Evolutionary conservation across 2,329 filamentous ascomycete genomes (phyloP), one percentile per base, ranked within the genome.

Genomic region (Amphichorda felina): DNA sequence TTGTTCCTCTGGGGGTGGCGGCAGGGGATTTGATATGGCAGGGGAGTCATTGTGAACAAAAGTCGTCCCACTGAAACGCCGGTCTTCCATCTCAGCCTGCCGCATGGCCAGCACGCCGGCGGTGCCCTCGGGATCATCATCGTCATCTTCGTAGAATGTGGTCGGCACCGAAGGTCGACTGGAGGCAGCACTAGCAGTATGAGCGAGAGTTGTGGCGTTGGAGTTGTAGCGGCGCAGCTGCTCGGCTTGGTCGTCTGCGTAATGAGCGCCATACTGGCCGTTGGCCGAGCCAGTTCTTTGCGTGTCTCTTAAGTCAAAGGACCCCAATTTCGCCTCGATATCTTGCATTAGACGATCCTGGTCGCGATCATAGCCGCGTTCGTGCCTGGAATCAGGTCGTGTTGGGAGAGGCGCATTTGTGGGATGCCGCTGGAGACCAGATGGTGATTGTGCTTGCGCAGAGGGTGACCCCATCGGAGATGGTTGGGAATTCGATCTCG

Each of bases 111-210:
- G 73, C 35, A 93, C 62, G 13, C 91, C 89, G 40, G 85, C 85
- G 27, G 82, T 79, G 15, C 82, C 89, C 55, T 95, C 89, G 0
- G 82, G 77, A 50, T 96, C 89, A 50, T 86, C 93, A 34, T 93
- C 86, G 37, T 89, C 82, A 10, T 68, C 69, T 19, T 69, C 63
- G 25, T 67, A 29, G 19, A 30, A 41, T 27, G 26, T 2, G 25
- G 38, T 16, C 14, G 27, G 16, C 4, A n/a, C 21, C 3, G 22
- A 16, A 2, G 38, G 25, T 21, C 38, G 34, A 3, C 35, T 40
- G 13, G 45, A 41, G 4, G 13, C 16, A 21, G 47, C 45, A 34
- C 45, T 45, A 8, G 41, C 43, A 6, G 45, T 15, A 11, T 43
- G 45, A 5, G 46, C 48, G 24, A 51, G 50, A 13, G 66, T 72